Base-by-base conservation (phyloP, 1,284 basidiomycete species). In the Sporisorium exsertum region DNA sequence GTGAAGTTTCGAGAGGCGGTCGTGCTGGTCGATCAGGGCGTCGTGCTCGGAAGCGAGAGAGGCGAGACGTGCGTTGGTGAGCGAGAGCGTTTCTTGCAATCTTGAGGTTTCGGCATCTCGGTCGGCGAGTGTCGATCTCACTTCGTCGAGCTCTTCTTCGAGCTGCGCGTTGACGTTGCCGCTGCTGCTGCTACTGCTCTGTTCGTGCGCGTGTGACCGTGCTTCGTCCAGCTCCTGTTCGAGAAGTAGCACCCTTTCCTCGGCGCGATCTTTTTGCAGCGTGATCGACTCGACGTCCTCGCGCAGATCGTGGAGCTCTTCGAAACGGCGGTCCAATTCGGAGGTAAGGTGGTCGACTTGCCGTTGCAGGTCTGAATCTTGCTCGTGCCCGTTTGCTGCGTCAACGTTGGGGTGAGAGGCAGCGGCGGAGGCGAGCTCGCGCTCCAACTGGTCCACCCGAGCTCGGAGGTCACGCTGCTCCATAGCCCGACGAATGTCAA, bases 1-100 rank as follows among this genome's bases (percentile, higher is more conserved):
- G 10, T 13, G 26, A 32, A 20, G n/a, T 18, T 52, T 13, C 1
- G 3, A 6, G 12, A 60, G 27, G 7, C 40, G 45, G 7, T 22
- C 27, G 20, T 49, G 22, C 16, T 58, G 35, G 12, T 40, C 15
- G 2, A 8, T 4, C 10, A 72, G 57, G 16, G 18, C n/a, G 3
- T 67, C 60, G 10, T 37, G 45, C 15, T 67, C 37, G 5, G 16
- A 40, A 18, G 43, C 27, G 15, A 72, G 18, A 5, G 46, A 29
- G 15, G 55, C 15, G 1, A 72, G 57, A 1, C 58, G 56, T 1
- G 37, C 24, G 5, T 33, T 27, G 32, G 61, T 68, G 35, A 73
- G 64, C 20, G 49, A 26, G 1, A 73, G 58, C 9, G 71, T 73
- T 29, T 73, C 71, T 50, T 67, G 37, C 47, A 74, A n/a, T 9